Conservation (phyloP, 1,284 basidiomycete genomes). For the Melampsora larici-populina region DNA sequence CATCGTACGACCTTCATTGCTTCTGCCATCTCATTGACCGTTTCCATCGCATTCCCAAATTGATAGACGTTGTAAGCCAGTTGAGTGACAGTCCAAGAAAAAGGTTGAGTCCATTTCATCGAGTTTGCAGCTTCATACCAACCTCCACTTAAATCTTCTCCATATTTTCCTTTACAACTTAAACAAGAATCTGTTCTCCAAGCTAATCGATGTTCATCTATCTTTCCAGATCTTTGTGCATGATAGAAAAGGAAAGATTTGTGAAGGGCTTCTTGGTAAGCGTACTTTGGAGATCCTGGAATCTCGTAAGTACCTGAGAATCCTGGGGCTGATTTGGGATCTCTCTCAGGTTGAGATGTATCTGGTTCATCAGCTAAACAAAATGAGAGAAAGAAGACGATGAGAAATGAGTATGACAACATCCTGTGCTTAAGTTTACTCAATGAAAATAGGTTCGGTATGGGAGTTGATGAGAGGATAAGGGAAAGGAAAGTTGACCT, state of each 20-base stretch:
- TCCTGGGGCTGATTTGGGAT: background rate
- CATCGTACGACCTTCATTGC: background rate
- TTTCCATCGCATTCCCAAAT: background rate
- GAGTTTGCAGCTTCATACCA: conserved; percentile 8
- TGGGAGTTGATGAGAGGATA: too few relatives aligned
- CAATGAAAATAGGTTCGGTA: background rate
- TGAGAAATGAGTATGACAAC: conserved; percentile 3
- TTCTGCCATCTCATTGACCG: background rate
- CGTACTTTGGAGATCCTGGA: background rate
- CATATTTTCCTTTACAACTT: background rate
- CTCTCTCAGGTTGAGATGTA: background rate
- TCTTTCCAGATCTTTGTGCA: conserved; percentile 1
- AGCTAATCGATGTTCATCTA: conserved; percentile 8
- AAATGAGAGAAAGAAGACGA: background rate
- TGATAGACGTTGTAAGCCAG: background rate
- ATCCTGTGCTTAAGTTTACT: background rate
- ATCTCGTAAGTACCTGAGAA: background rate
- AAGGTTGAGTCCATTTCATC: conserved; percentile 7
- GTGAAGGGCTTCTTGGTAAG: conserved; percentile 1
- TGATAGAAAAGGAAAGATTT: conserved; percentile 4
- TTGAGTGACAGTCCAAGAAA: background rate
- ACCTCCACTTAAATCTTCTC: conserved; percentile 1
- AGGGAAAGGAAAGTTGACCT: too few relatives aligned
- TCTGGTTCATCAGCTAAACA: background rate
- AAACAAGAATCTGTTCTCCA: background rate